Evolutionary conservation across 495 filamentous ascomycete species (phyloP).

Genomic region (Ramalina intermedia): DNA sequence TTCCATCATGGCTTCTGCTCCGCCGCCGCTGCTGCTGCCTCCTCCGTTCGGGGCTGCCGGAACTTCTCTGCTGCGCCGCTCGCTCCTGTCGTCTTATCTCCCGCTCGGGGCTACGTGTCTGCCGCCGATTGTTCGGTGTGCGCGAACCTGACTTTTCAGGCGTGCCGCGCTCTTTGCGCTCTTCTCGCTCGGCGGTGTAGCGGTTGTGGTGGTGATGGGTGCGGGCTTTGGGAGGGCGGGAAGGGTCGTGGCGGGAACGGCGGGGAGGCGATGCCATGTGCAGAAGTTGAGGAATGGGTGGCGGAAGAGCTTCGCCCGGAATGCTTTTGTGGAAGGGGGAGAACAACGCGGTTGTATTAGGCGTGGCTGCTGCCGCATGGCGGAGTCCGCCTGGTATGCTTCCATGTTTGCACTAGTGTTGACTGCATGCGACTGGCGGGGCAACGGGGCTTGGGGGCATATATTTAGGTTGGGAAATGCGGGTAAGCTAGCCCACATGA

Average conservation of each 20-base stretch:
- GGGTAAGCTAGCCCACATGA: too few species aligned
- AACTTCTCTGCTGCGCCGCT: slow-evolving; percentile 4
- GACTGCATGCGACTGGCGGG: too few species aligned
- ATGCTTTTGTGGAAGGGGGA: too few species aligned
- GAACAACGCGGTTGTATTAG: too few species aligned
- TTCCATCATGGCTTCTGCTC: not conserved
- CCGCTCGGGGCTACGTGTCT: slow-evolving; percentile 3
- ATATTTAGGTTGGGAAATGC: too few species aligned
- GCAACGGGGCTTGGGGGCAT: too few species aligned
- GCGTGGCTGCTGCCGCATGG: too few species aligned
- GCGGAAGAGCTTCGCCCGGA: too few species aligned
- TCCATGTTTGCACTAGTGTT: too few species aligned
- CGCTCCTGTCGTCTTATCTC: slow-evolving; percentile 3
- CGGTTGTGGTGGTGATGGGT: not conserved
- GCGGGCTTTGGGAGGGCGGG: slow-evolving; percentile 1
- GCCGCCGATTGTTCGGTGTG: not conserved
- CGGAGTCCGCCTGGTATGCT: too few species aligned
- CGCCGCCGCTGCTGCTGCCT: not conserved
- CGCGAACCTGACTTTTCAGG: slow-evolving; percentile 4
- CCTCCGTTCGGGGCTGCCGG: slow-evolving; percentile 2
- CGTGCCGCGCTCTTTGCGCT: slow-evolving; percentile 9
- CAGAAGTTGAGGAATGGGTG: not conserved
- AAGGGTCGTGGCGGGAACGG: not conserved
- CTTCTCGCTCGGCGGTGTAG: slow-evolving; percentile 7
- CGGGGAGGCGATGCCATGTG: not conserved